Evolutionary conservation across 148 eudicot genomes (phyloP), one percentile per base, ranked within the genome.

Genomic region (Chenopodium album): DNA sequence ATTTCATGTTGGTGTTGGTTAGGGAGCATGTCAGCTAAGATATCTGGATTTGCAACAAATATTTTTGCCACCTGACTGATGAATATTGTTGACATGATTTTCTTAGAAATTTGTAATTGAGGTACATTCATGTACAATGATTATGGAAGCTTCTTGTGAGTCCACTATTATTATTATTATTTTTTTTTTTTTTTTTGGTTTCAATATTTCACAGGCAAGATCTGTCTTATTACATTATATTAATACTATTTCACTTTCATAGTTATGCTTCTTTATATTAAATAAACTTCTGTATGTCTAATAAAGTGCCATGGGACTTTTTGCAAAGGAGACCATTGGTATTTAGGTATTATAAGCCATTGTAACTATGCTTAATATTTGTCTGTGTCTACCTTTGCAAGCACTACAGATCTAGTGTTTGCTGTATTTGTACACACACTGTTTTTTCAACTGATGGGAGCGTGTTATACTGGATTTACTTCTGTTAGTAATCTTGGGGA

Each of bases 11-110:
- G 29, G 37, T 69, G 75, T 76, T 64, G 70, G 68, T 76, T 52
- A 23, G 80, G 79, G 79, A 26, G 75, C 80, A 82, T 82, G 79
- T 78, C 75, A 54, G 67, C 76, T 76, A 31, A 12, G 52, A 52
- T 52, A 17, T 46, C 20, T 68, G 69, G 28, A 34, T 67, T 66
- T 68, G 34, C 19, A n/a, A 37, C 22, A 26, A 31, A 22, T 26
- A 8, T 34, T n/a, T 23, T 80, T 59, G 69, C 46, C 68, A 13
- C 34, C 9, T 31, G 59, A 73, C 59, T 41, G 62, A 22, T 60
- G 67, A 71, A 28, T 17, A 34, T 12, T 79, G 34, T 56, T 19
- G 28, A 54, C 41, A 50, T 74, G 63, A 74, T 31, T 31, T 22
- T 16, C 41, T n/a, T 34, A 62, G 20, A 7, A 62, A 78, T 65